Percentiles rank a stretch among this genome's conserved stretches.
Conservation (phyloP, 805 yeast species). For the Saccharomycopsis synnaedendra region DNA sequence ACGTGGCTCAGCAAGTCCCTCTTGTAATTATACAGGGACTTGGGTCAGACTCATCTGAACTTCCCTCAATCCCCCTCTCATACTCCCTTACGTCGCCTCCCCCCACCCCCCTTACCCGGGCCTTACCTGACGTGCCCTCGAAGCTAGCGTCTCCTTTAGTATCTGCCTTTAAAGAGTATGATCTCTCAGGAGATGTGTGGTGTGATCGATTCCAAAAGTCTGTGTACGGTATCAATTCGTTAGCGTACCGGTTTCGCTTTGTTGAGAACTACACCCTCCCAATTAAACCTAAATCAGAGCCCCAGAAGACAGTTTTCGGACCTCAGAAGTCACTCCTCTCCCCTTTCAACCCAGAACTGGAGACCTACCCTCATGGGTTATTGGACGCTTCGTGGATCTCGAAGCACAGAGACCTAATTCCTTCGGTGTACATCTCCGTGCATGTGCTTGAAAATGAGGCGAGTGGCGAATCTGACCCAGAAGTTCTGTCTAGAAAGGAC, state of each 20-base stretch:
- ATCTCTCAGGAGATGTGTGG: slow-evolving; percentile 20
- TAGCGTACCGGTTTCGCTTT: slow-evolving; percentile 23
- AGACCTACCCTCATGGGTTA: slow-evolving; percentile 30
- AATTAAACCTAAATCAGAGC: background rate
- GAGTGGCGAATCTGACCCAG: slow-evolving; percentile 14
- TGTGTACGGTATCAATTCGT: slow-evolving; percentile 18
- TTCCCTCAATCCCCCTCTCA: too few species aligned
- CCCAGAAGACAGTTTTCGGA: background rate
- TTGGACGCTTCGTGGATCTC: slow-evolving; percentile 40
- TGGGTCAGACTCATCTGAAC: slow-evolving; percentile 17
- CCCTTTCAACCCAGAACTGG: slow-evolving; percentile 32
- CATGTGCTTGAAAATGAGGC: slow-evolving; percentile 24
- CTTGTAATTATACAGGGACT: slow-evolving; percentile 33
- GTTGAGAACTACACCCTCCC: slow-evolving; percentile 17
- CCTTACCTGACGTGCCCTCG: background rate
- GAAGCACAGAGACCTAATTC: slow-evolving; percentile 37
- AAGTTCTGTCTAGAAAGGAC: slow-evolving; percentile 19
- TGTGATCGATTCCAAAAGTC: slow-evolving; percentile 19
- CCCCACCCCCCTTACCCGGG: background rate
- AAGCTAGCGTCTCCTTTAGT: slow-evolving; percentile 20
- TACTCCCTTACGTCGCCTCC: too few species aligned
- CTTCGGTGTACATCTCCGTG: slow-evolving; percentile 35
- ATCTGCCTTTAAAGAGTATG: slow-evolving; percentile 22
- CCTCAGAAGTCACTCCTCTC: slow-evolving; percentile 25
- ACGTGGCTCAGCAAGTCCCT: slow-evolving; percentile 27